Base-by-base conservation (phyloP, 2,329 filamentous ascomycete genomes). In the Monascus ruber region DNA sequence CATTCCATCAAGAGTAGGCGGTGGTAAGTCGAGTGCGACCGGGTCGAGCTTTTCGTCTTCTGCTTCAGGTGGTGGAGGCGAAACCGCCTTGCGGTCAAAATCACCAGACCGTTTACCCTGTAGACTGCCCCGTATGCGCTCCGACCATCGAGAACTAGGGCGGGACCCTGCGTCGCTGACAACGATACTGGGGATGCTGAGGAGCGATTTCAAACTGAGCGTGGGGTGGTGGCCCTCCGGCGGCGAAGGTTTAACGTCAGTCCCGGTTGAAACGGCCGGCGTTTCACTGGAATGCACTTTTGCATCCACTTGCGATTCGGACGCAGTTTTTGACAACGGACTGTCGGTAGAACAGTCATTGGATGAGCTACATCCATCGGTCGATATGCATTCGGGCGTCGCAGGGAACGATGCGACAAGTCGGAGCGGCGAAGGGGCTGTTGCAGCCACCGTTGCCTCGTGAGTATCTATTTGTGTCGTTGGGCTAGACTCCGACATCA, bases 1-100 rank as follows among this genome's bases (percentile, higher is more conserved):
- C 31, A 79, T 55, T 31, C 72, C 73, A 41, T 73, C 72, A 35
- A 77, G 65, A 39, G 62, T 65, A 29, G 65, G 66, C 2, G 66
- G 70, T 4, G 76, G 74, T 41, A 79, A 76, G 27, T 58, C 54
- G 27, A 59, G 52, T 7, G 4, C 7, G 26, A 26, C 3, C 17
- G 17, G 17, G 17, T 17, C 17, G 17, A 17, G 17, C 17, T 17
- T 17, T 17, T 17, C 17, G 17, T 17, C 17, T 17, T 17, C 17
- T 17, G 17, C 17, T 17, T 17, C 17, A 11, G 27, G 10, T 26
- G 59, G 59, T 11, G 59, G 58, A 4, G 55, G 50, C 24, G 55
- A 50, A 27, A 59, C 55, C 6, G 45, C 41, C 34, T 56, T 52
- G 34, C 49, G 49, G 37, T 58, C 54, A 26, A 57, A 50, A 31